Evolutionary conservation across 306 rosid genomes (phyloP), one percentile per base, ranked within the genome.

Genomic region (Quercus berberidifolia): DNA sequence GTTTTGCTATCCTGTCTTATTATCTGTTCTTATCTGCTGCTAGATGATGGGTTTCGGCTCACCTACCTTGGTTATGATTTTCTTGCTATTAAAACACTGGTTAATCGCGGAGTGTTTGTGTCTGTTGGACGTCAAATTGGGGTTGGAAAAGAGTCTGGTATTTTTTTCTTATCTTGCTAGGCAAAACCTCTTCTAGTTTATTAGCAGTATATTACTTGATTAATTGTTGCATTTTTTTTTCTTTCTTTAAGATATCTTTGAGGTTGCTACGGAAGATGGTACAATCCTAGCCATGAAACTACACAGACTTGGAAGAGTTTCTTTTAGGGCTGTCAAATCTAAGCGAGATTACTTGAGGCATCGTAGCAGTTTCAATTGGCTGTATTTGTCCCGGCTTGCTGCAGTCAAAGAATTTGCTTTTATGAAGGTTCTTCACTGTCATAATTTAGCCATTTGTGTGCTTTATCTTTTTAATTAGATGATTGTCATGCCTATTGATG

Each of bases 141-240:
- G 1, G 99, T 94, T 46, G 99, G 97, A 71, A 94, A 94, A 85
- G 99, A 94, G 81, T 94, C 99, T 60, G 97, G 98, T 92, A 88
- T 30, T 30, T 28, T 68, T 71, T 71, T 28, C 43, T 25, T 33
- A 5, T 19, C 52, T 67, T 35, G 52, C 68, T 74, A 21, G 12
- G 33, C 18, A 6, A 1, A 14, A 18, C 43, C 19, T 73, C 28
- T 60, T 69, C 33, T 26, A 28, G 49, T 57, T 38, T 26, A 68
- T 19, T 25, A 15, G 20, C 31, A 0, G 3, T 41, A 38, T 4
- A 17, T 25, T 26, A 46, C 41, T 41, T 28, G 28, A 68, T 46
- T 83, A 28, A 76, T 78, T 33, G 19, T 56, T 65, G 13, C 30
- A 14, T 25, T 79, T 81, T 23, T 81, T 25, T 26, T 26, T 2